Percentiles rank a stretch among this genome's conserved stretches.
Evolutionary conservation across 1,284 basidiomycete genomes (phyloP).

Genomic region (Vanrija sp.): DNA sequence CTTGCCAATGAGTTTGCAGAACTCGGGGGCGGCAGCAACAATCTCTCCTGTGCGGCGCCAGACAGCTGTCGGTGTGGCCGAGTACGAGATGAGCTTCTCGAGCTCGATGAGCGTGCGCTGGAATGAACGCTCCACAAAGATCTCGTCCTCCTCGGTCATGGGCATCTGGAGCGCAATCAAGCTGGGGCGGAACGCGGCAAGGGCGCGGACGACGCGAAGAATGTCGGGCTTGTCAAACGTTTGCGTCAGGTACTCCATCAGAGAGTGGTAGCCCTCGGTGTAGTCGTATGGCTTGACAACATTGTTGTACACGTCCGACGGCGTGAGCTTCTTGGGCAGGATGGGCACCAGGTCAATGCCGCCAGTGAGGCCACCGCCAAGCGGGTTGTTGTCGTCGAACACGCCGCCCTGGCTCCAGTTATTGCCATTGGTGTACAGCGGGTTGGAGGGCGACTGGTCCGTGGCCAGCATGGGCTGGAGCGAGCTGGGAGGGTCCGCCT

Average conservation of each 20-base stretch:
- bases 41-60: conserved; percentile 98
- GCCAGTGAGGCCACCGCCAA: background rate
- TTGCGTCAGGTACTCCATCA: conserved; percentile 84
- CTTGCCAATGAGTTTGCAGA: conserved; percentile 90
- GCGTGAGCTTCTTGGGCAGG: conserved; percentile 14
- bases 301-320: conserved; percentile 16
- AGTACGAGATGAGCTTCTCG: conserved; percentile 94
- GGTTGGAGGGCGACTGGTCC: conserved; percentile 4
- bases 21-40: conserved; percentile 92
- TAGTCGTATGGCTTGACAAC: conserved; percentile 57
- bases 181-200: conserved; percentile 91
- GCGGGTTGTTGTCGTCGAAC: background rate
- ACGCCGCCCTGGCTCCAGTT: background rate
- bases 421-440: conserved; percentile 2
- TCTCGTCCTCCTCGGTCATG: conserved; percentile 83
- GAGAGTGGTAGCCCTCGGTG: conserved; percentile 86
- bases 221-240: conserved; percentile 97
- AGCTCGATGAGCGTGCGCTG: conserved; percentile 90
- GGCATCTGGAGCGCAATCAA: conserved; percentile 96
- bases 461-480: conserved; percentile 5
- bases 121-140: conserved; percentile 93
- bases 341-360: background rate
- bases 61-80: conserved; percentile 98
- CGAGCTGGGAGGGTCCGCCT: background rate
- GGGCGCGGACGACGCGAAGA: conserved; percentile 83